phyloP scores from a whole-genome alignment of 345 rosid species.

The Eucalyptus polyanthemos region DNA sequence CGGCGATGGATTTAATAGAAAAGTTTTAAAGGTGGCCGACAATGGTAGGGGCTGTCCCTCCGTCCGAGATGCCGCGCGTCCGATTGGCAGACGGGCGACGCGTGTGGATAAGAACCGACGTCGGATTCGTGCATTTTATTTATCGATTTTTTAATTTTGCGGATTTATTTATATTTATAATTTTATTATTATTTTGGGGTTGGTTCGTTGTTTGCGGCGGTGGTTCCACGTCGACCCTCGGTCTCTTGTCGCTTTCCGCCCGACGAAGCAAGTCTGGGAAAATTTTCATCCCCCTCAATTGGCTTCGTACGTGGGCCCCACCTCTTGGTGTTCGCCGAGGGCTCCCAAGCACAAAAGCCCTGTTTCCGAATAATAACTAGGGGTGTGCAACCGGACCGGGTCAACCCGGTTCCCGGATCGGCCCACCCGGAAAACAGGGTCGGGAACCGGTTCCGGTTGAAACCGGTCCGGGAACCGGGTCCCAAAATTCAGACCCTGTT shows the following conservation, averaged over 20 bases:
- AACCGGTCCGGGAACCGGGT: too few species aligned
- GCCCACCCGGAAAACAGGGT: too few species aligned
- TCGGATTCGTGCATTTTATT: not conserved
- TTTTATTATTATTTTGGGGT: not conserved
- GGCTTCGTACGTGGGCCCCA: not conserved
- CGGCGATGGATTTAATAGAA: not conserved
- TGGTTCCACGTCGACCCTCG: not conserved
- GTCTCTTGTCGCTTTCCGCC: not conserved
- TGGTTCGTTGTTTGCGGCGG: not conserved
- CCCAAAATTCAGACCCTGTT: too few species aligned
- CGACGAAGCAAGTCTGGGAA: not conserved
- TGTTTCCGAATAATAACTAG: too few species aligned
- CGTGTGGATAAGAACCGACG: constrained; percentile 13
- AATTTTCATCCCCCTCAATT: not conserved
- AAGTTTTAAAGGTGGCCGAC: not conserved
- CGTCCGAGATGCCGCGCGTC: not conserved
- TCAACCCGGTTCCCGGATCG: too few species aligned
- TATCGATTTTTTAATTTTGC: not conserved
- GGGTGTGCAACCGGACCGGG: too few species aligned
- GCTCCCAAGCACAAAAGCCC: too few species aligned
- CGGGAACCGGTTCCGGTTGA: too few species aligned
- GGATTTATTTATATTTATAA: not conserved
- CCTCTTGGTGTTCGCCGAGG: not conserved
- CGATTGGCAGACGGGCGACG: not conserved
- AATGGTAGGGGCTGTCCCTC: not conserved